Evolutionary conservation across 202 grass and related monocot species (phyloP).

Genomic region (Dendrocalamus latiflorus): DNA sequence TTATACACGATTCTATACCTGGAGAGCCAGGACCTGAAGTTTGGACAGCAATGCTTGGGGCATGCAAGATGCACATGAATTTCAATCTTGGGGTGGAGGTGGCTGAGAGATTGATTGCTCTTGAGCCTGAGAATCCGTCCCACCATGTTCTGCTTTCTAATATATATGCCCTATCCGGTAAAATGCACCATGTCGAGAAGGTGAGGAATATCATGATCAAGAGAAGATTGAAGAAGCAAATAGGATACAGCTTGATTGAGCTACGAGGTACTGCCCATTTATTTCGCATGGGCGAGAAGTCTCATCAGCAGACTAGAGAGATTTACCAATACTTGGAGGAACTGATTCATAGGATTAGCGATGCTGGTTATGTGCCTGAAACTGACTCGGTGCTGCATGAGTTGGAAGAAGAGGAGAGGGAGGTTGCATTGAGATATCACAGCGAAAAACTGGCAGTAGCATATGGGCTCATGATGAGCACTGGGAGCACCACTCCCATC

Average conservation of each 20-base stretch:
- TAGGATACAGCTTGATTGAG: constrained; percentile 57
- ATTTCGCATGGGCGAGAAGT: constrained; percentile 57
- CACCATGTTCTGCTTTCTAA: constrained; percentile 70
- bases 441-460: constrained; percentile 55
- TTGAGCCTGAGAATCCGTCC: constrained; percentile 62
- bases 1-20: constrained; percentile 49
- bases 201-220: constrained; percentile 53
- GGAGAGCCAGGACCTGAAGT: constrained; percentile 44
- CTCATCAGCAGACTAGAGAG: constrained; percentile 42
- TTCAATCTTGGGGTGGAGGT: constrained; percentile 58
- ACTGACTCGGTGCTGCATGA: constrained; percentile 57
- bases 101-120: constrained; percentile 51
- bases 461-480: constrained; percentile 51
- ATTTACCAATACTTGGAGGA: constrained; percentile 53
- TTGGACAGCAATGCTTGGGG: constrained; percentile 63
- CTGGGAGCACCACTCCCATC: constrained; percentile 24
- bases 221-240: constrained; percentile 52
- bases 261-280: constrained; percentile 39
- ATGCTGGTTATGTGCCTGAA: constrained; percentile 46
- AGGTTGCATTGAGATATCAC: constrained; percentile 53
- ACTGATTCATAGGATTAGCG: constrained; percentile 43
- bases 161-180: constrained; percentile 67
- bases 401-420: constrained; percentile 67
- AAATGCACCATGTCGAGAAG: constrained; percentile 60
- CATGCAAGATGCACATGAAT: constrained; percentile 74